These are phyloP conservation scores for Penicillium dipodomyicola DNA, from an alignment of 495 filamentous ascomycete genomes.

Conservation along the genomic window DNA sequence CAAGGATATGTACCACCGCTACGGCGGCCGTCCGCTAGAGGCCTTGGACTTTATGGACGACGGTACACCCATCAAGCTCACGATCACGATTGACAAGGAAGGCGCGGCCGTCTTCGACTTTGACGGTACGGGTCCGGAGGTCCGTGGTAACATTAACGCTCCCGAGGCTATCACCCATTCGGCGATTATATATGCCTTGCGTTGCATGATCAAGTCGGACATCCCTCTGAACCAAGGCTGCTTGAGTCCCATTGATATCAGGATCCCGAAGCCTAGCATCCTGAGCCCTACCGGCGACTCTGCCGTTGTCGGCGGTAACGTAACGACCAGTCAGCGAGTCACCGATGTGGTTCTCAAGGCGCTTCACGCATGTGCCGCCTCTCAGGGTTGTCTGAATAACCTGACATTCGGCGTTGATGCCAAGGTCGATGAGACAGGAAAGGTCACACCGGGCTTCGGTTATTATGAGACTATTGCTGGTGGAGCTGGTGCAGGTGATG, in stretches of 20 bases:
- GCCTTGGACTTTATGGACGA: conserved; percentile 96
- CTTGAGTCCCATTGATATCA: conserved; percentile 79
- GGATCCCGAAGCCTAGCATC: conserved; percentile 77
- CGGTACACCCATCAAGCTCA: conserved; percentile 82
- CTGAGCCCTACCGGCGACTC: conserved; percentile 79
- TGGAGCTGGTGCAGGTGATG: conserved; percentile 73
- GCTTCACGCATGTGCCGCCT: conserved; percentile 85
- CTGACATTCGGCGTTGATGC: conserved; percentile 48
- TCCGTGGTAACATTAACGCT: conserved; percentile 93
- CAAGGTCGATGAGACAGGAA: conserved; percentile 65
- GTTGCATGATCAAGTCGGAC: conserved; percentile 87
- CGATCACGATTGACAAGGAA: conserved; percentile 78
- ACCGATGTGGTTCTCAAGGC: conserved; percentile 92
- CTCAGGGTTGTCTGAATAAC: conserved; percentile 93
- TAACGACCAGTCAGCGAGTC: conserved; percentile 85
- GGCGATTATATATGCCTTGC: conserved; percentile 96
- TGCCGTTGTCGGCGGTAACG: conserved; percentile 94
- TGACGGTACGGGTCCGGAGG: conserved; percentile 77
- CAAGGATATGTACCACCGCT: conserved; percentile 72
- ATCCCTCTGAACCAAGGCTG: conserved; percentile 99
- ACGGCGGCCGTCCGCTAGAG: conserved; percentile 74
- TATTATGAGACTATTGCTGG: conserved; percentile 99
- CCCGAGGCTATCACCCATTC: conserved; percentile 91
- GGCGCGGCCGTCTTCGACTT: conserved; percentile 95
- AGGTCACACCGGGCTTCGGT: conserved; percentile 81